Evolutionary conservation across 2,329 filamentous ascomycete species (phyloP).

Genomic region (Botryotinia narcissicola): DNA sequence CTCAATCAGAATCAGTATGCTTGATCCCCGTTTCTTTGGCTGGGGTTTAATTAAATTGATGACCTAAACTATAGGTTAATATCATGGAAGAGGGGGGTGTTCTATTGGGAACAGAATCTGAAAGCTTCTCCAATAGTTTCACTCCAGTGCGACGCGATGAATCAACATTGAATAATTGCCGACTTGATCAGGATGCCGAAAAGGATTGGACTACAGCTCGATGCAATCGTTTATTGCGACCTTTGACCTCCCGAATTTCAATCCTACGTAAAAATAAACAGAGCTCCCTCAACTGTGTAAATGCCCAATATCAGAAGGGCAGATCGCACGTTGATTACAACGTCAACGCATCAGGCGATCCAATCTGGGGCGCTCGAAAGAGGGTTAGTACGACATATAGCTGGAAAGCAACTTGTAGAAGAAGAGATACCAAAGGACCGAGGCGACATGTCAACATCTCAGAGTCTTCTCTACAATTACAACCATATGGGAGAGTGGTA

Average conservation of each 20-base stretch:
- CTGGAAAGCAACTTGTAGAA: conserved; percentile 23
- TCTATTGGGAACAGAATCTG: not conserved
- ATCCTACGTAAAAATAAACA: conserved; percentile 41
- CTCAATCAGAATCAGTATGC: conserved; percentile 5
- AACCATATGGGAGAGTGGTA: not conserved
- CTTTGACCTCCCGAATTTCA: conserved; percentile 44
- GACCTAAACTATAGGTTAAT: not conserved
- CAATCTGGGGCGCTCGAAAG: conserved; percentile 25
- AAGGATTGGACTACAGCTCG: conserved; percentile 44
- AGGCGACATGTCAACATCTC: not conserved
- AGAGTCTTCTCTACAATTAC: not conserved
- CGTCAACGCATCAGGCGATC: not conserved
- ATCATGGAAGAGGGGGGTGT: conserved; percentile 17
- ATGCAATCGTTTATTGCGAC: conserved; percentile 45
- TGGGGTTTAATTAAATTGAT: not conserved
- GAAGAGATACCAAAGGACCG: conserved; percentile 19
- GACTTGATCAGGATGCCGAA: conserved; percentile 25
- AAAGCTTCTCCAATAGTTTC: conserved; percentile 26
- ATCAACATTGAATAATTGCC: conserved; percentile 28
- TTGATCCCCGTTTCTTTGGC: not conserved
- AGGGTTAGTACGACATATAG: conserved; percentile 35
- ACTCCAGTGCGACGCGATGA: conserved; percentile 35
- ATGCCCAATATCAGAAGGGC: conserved; percentile 15
- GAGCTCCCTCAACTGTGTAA: conserved; percentile 11
- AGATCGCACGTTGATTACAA: not conserved